Conservation (phyloP, 139 green algal genomes). For the Coccomyxa sp. region DNA sequence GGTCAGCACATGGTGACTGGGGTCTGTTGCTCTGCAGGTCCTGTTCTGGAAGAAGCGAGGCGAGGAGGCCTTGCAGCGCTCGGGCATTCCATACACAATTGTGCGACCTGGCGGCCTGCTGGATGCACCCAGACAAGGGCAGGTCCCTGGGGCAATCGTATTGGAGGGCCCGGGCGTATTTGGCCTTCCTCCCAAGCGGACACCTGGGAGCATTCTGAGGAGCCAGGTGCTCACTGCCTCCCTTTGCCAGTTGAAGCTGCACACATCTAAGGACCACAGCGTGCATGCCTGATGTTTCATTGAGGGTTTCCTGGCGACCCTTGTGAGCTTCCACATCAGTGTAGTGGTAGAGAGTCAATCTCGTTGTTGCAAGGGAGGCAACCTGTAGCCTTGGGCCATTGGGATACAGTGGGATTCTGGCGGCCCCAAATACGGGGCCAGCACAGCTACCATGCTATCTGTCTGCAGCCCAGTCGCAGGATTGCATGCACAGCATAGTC, state of each 20-base stretch:
- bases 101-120: slow-evolving; percentile 56
- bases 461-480: no score
- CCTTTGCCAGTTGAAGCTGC: neutral
- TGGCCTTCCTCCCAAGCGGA: slow-evolving; percentile 33
- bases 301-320: neutral
- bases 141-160: slow-evolving; percentile 35
- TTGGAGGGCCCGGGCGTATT: slow-evolving; percentile 42
- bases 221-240: slow-evolving; percentile 10
- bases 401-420: no score
- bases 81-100: slow-evolving; percentile 75
- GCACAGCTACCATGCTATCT: no score
- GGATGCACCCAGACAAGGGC: slow-evolving; percentile 1
- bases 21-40: slow-evolving; percentile 12
- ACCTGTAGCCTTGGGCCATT: neutral
- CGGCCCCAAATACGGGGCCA: no score
- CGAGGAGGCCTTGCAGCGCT: slow-evolving; percentile 77
- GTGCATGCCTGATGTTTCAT: neutral
- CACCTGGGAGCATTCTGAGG: slow-evolving; percentile 36
- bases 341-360: no score
- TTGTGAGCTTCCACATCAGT: slow-evolving; percentile 35
- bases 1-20: neutral
- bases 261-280: neutral
- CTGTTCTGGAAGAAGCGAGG: slow-evolving; percentile 76
- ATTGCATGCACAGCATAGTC: no score
- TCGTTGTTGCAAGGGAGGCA: no score